Percentiles rank a stretch among this genome's conserved stretches.
phyloP scores from a whole-genome alignment of 306 rosid species.

The Medicago lupulina region DNA sequence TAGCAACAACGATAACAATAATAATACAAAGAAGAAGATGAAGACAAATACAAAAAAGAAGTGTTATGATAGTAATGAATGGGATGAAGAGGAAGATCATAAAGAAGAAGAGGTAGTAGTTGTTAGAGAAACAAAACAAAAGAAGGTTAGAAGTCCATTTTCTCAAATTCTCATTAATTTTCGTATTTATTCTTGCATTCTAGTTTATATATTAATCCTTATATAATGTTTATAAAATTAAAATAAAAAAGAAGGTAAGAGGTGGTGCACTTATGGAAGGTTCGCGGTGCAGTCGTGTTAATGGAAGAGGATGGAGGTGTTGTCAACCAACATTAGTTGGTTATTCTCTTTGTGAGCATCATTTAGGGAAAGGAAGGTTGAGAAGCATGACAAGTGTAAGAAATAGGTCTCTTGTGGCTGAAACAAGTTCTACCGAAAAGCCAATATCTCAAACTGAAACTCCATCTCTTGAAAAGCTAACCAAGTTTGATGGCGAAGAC shows the following conservation, averaged over 20 bases:
- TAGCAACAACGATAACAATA: not conserved
- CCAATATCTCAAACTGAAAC: not conserved
- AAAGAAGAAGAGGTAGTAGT: constrained; percentile 30
- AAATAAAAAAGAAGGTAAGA: constrained; percentile 2
- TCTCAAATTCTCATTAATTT: too few species aligned
- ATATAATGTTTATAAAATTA: too few species aligned
- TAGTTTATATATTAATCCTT: too few species aligned
- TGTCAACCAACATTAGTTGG: constrained; percentile 94
- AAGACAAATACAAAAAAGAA: constrained; percentile 58
- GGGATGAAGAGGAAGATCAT: constrained; percentile 11
- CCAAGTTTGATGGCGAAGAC: not conserved
- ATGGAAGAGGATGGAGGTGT: constrained; percentile 98
- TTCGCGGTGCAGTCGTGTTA: constrained; percentile 97
- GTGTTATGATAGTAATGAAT: not conserved
- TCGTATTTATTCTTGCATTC: not conserved
- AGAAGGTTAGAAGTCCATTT: constrained; percentile 23
- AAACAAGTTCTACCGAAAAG: not conserved
- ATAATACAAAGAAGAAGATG: not conserved
- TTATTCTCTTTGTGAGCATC: constrained; percentile 96
- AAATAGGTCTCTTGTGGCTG: constrained; percentile 49
- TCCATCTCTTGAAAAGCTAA: constrained; percentile 18
- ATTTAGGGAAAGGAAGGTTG: constrained; percentile 88
- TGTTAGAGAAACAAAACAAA: constrained; percentile 8
- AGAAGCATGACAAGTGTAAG: constrained; percentile 87
- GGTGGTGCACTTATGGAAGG: constrained; percentile 75